These are phyloP conservation scores for Zygotorulaspora florentina DNA, from an alignment of 805 yeast species.

Conservation along the genomic window DNA sequence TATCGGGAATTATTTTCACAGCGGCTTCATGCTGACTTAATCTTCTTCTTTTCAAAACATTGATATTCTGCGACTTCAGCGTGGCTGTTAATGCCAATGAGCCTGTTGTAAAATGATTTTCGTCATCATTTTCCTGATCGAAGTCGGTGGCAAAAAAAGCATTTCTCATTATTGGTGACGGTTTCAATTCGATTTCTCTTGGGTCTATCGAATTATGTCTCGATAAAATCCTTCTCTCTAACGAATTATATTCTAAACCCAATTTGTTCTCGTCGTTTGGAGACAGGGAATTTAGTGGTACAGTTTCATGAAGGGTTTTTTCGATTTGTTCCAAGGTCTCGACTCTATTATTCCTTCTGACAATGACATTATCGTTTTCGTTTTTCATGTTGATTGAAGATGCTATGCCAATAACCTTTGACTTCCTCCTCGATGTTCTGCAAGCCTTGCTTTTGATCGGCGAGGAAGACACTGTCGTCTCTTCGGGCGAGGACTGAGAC, in stretches of 20 bases:
- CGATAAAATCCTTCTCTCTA: slow-evolving; percentile 3
- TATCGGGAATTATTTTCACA: not conserved
- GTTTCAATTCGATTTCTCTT: slow-evolving; percentile 24
- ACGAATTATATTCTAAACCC: not conserved
- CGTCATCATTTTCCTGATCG: slow-evolving; percentile 7
- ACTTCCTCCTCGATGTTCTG: slow-evolving; percentile 20
- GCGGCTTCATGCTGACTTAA: not conserved
- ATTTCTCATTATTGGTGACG: slow-evolving; percentile 1
- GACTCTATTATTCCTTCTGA: slow-evolving; percentile 7
- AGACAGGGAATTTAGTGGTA: slow-evolving; percentile 3
- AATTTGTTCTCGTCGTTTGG: slow-evolving; percentile 1
- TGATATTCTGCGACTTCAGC: slow-evolving; percentile 6
- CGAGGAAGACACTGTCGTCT: slow-evolving; percentile 3
- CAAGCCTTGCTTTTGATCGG: slow-evolving; percentile 8
- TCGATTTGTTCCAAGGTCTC: slow-evolving; percentile 26
- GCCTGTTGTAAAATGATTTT: slow-evolving; percentile 18
- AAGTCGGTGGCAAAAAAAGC: not conserved
- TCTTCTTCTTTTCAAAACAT: slow-evolving; percentile 4
- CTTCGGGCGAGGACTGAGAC: slow-evolving; percentile 2
- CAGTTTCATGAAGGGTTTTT: slow-evolving; percentile 4
- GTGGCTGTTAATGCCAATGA: slow-evolving; percentile 19
- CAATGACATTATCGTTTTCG: not conserved
- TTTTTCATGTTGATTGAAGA: not conserved
- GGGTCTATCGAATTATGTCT: slow-evolving; percentile 18
- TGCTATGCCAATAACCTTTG: slow-evolving; percentile 11